Evolutionary conservation across 495 filamentous ascomycete genomes (phyloP), one percentile per base, ranked within the genome.

Genomic region (Tuber umbilicatum): DNA sequence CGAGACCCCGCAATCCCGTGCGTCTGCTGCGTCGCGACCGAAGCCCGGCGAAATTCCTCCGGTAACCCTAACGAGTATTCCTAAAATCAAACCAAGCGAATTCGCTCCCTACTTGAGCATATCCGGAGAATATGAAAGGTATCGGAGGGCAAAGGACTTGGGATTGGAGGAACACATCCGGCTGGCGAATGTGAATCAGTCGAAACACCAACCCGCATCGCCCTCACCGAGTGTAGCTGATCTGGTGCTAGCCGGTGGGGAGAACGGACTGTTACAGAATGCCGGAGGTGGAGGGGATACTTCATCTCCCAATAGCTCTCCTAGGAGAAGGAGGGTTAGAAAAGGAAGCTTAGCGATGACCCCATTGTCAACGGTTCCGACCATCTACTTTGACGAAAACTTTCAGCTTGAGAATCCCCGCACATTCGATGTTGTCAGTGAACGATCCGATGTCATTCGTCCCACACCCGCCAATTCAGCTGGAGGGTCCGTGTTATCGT

Each of bases 321-420:
- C 71, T 39, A 82, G 74, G 55, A 70, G 31, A n/a, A 72, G 64
- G 31, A 76, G 79, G 73, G 41, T 39, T 35, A 72, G 78, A 40
- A 82, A 68, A 69, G 74, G 73, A 41, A 75, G 74, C 43, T n/a
- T 82, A 31, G 75, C 81, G 2, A 55, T 79, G 41, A 93, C 95
- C 5, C 95, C 95, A 12, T 83, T 99, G 39, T 93, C 94, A 10
- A 97, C 93, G 1, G 97, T 99, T 71, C 95, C 95, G 0, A 86
- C 85, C 39, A 91, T 99, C 37, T 99, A 98, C 79, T 97, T 97
- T 80, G 96, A 97, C 70, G 91, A 94, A 50, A 90, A 94, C 78
- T 99, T 99, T 79, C 96, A 92, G 76, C 87, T 99, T 1, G 95
- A 99, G 80, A 99, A 99, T 76, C 95, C 95, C 0, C 88, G 95